Evolutionary conservation across 169 alveolate genomes (phyloP), one percentile per base, ranked within the genome.

Genomic region (Plasmodium gallinaceum): DNA sequence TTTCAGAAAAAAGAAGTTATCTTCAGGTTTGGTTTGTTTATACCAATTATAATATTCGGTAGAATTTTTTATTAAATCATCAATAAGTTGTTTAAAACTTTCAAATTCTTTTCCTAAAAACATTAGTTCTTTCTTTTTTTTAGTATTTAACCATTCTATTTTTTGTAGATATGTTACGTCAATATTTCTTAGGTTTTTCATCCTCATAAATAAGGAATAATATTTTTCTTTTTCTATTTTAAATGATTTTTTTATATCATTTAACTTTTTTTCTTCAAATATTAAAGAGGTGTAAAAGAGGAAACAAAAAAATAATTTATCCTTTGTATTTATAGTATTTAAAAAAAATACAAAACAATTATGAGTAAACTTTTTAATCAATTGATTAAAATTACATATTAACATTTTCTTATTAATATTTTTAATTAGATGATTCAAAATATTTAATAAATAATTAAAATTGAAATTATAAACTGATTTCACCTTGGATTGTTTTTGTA

Each of bases 341-440:
- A 83, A 39, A 26, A 83, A 46, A 51, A 83, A 83, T 32, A 83
- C 22, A n/a, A 87, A 87, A 60, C 85, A 87, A 24, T 65, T 71
- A 32, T 75, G 88, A 10, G 88, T 87, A 70, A 87, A 75, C 58
- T 87, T 87, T 87, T 75, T 87, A 6, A 75, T 87, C 48, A 87
- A 16, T 18, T 75, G 92, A 18, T 87, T 75, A 46, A 75, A 87
- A 61, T 87, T 87, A 65, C 85, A 87, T 14, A 87, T 87, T 69
- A 87, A 20, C 71, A 87, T 87, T 62, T 75, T 87, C 24, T 75
- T 87, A 16, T 87, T 87, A 26, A 87, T 87, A 58, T 87, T 57
- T 58, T 87, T 87, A 54, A 75, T 87, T 52, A 75, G 22, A 45
- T 70, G 22, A 48, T 66, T 87, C 48, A 87, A 70, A 5, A 87